phyloP scores from a whole-genome alignment of 2,329 filamentous ascomycete genomes.

The Thelonectria blattea region DNA sequence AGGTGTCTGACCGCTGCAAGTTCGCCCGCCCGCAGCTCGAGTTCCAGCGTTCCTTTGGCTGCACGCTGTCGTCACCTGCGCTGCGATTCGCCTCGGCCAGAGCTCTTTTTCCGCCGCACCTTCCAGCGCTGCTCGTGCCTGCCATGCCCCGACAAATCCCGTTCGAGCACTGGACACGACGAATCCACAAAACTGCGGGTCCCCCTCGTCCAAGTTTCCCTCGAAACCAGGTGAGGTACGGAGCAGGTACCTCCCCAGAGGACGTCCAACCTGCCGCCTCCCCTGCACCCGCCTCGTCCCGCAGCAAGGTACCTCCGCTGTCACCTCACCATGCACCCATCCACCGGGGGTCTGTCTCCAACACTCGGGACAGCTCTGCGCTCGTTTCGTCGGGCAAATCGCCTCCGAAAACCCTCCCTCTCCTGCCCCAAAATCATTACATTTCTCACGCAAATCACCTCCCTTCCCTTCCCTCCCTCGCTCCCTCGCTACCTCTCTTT shows the following conservation, averaged over 20 bases:
- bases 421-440: neutral
- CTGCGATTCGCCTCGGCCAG: conserved; percentile 26
- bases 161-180: conserved; percentile 26
- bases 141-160: conserved; percentile 38
- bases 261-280: neutral
- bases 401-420: conserved; percentile 21
- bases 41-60: conserved; percentile 13
- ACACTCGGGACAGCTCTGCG: conserved; percentile 21
- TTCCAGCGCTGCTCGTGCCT: neutral
- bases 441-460: conserved; percentile 20
- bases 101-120: conserved; percentile 30
- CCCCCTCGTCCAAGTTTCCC: neutral
- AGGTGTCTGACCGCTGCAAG: neutral
- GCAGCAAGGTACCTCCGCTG: conserved; percentile 1
- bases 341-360: conserved; percentile 18
- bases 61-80: conserved; percentile 28
- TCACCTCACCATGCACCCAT: neutral
- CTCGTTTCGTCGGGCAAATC: conserved; percentile 16
- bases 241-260: neutral
- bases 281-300: conserved; percentile 2
- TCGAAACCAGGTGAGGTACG: neutral
- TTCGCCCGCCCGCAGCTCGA: conserved; percentile 11
- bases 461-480: neutral
- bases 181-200: neutral
- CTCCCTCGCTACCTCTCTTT: conserved; percentile 17